Evolutionary conservation across 2,329 filamentous ascomycete genomes (phyloP).

Genomic region (Claviceps citrina): DNA sequence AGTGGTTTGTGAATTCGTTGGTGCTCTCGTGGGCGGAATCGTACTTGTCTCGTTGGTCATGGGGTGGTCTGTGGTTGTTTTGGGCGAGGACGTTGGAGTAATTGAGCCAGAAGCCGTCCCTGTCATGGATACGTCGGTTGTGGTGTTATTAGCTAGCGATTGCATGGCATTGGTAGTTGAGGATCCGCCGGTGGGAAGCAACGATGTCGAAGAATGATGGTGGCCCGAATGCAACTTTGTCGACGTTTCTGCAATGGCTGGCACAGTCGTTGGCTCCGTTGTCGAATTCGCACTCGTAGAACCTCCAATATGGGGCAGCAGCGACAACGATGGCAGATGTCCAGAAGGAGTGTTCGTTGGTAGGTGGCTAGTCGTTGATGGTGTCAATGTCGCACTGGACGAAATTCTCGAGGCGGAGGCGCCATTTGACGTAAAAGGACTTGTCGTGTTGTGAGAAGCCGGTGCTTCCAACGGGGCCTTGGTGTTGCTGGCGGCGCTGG

Average conservation of each 20-base stretch:
- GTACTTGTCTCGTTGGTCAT: slow-evolving; percentile 4
- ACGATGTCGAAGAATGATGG: background rate
- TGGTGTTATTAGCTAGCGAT: slow-evolving; percentile 5
- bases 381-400: background rate
- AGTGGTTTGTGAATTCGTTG: background rate
- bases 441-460: slow-evolving; percentile 1
- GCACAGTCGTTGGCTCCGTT: background rate
- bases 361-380: background rate
- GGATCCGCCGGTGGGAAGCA: background rate
- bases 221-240: background rate
- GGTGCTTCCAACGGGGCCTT: background rate
- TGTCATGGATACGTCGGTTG: slow-evolving; percentile 7
- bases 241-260: background rate
- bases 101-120: slow-evolving; percentile 4
- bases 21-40: background rate
- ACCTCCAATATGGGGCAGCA: background rate
- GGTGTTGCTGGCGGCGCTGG: slow-evolving; percentile 7
- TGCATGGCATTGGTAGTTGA: background rate
- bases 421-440: background rate
- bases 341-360: background rate
- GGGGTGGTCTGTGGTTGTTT: slow-evolving; percentile 4
- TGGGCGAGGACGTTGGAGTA: background rate
- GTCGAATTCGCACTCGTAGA: too few relatives aligned
- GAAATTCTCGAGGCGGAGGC: background rate
- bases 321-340: background rate